Base-by-base conservation (phyloP, 371 early-diverging fungal species). In the Zychaea mexicana region DNA sequence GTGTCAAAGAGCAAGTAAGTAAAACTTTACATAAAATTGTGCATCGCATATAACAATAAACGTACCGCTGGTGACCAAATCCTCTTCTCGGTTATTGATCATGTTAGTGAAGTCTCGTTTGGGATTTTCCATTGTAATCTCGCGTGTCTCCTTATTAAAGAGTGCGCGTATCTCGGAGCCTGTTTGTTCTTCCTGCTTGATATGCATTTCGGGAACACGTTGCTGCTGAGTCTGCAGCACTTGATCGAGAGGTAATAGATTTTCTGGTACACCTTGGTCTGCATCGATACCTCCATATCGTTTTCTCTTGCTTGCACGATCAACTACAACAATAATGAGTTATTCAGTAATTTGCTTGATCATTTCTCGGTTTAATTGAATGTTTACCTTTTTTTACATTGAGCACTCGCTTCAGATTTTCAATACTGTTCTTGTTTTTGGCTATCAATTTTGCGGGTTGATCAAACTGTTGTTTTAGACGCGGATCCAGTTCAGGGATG, bases 51-150 rank as follows among this genome's bases (percentile, higher is more conserved):
- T 6, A 26, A 39, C n/a, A 6, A 45, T 47, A 9, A 2, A 31
- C 61, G 27, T 70, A 83, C 83, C 86, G 26, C 63, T 65, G 2
- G 68, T 46, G 21, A 84, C 81, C 28, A 78, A 52, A 64, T 85
- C 82, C 17, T 76, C 72, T 5, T 73, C 62, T 27, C 63, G 55
- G 52, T 83, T 69, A 19, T 66, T 66, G 8, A 88, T 56, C 82
- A 91, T 79, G 19, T 81, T 75, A 7, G 77, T 72, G 61, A 90
- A 91, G 39, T 90, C 89, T 21, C 67, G 69, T 7, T 89, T 79
- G 21, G 91, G 91, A 42, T 84, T 76, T 2, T 71, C 73, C 0
- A 81, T 68, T 2, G 84, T 78, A 4, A 90, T 82, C 22, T 74
- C 70, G 0, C 75, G 70, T n/a, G 84, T 73, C 17, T 74, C 64